Evolutionary conservation across 2,329 filamentous ascomycete species (phyloP).

Genomic region (Colletotrichum scovillei): DNA sequence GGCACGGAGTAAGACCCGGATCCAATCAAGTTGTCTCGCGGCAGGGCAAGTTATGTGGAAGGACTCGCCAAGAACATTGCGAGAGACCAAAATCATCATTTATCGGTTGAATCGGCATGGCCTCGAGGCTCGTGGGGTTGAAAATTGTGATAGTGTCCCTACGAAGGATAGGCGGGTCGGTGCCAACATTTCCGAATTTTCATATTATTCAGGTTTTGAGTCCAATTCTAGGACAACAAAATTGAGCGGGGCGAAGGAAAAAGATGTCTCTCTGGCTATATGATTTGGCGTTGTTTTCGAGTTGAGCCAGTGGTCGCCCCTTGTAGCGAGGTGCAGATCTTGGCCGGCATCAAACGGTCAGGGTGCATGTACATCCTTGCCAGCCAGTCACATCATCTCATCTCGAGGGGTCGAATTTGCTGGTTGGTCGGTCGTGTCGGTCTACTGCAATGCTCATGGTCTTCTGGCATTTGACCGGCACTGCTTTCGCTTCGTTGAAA

Average conservation of each 20-base stretch:
- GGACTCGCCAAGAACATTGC: neutral
- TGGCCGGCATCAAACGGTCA: conserved; percentile 11
- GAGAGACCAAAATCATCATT: neutral
- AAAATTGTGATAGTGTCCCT: neutral
- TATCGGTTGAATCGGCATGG: neutral
- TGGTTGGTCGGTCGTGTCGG: conserved; percentile 11
- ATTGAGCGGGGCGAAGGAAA: neutral
- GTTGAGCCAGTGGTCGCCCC: neutral
- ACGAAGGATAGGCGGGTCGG: neutral
- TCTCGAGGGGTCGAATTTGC: neutral
- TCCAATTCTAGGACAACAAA: neutral
- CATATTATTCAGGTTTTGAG: neutral
- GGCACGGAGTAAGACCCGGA: neutral
- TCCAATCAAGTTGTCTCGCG: neutral
- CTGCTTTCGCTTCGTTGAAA: conserved; percentile 20
- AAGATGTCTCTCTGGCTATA: conserved; percentile 4
- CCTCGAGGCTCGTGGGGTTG: neutral
- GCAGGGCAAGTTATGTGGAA: neutral
- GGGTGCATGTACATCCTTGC: conserved; percentile 7
- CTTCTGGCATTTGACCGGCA: conserved; percentile 29
- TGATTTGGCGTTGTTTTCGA: conserved; percentile 15
- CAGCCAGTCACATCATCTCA: conserved; percentile 15
- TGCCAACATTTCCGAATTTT: neutral
- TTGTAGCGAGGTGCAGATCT: conserved; percentile 25
- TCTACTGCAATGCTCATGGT: neutral